Evolutionary conservation across 2,329 filamentous ascomycete genomes (phyloP), one percentile per base, ranked within the genome.

Genomic region (Ceratocystis diversiconidia): DNA sequence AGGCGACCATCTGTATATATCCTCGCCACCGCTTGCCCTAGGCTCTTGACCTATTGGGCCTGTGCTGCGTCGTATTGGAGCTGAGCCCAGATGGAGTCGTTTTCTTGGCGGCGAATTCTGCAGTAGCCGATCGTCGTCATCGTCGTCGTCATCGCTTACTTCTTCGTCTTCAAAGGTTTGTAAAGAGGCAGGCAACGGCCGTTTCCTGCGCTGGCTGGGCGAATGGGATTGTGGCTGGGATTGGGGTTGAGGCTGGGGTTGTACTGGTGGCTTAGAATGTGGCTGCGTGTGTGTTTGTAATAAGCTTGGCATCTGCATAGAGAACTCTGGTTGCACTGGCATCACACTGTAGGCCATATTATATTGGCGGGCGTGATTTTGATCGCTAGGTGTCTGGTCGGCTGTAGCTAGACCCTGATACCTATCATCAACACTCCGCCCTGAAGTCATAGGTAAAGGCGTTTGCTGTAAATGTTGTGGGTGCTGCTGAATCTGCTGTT

Each of bases 251-350:
- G 62, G 30, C 36, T 52, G 62, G 10, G 67, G 61, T 25, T 22
- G 64, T 4, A 30, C 19, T n/a, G 62, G 10, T 32, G 59, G 12
- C 61, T 61, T 43, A 15, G 36, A 25, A 5, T 66, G 32, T 44
- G 46, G 46, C 25, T 57, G n/a, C 68, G 66, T 10, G 64, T 62
- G n/a, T 59, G 66, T n/a, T 61, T 61, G 19, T 69, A 55, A 68
- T 12, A 28, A 22, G 50, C 61, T 66, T 59, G 55, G 55, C 55
- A 59, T 59, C 12, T 36, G 50, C 15, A 57, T 25, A 36, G 19
- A n/a, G 59, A 32, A 63, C 30, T 46, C 19, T n/a, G 62, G 10
- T 25, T 25, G 30, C 55, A 19, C 7, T n/a, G 55, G 5, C 55
- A 59, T 36, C 15, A 3, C 55, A 36, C 28, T 59, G 28, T 59